These are phyloP conservation scores for Chimonanthus salicifolius DNA, from an alignment of 164 flowering plant species.

Conservation along the genomic window DNA sequence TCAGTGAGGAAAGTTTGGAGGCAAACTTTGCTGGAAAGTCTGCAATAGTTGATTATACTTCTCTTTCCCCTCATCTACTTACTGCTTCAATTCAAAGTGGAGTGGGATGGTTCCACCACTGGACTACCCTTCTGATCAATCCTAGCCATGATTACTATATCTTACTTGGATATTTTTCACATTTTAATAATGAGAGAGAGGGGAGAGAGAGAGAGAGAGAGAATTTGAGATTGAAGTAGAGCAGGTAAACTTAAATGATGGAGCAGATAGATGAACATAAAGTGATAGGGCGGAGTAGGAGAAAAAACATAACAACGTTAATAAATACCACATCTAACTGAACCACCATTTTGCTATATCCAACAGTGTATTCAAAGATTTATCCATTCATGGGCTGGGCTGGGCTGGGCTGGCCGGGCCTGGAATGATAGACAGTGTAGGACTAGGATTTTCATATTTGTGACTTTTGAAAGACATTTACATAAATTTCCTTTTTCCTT, in stretches of 20 bases:
- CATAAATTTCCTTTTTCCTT: too few relatives aligned
- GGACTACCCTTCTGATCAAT: neutral
- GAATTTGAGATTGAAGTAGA: neutral
- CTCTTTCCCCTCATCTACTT: too few relatives aligned
- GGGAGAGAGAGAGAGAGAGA: neutral
- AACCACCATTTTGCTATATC: neutral
- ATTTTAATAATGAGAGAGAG: neutral
- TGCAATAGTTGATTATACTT: too few relatives aligned
- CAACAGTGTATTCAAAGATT: too few relatives aligned
- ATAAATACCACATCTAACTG: neutral
- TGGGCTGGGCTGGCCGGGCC: too few relatives aligned
- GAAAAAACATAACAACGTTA: neutral
- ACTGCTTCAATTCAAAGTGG: too few relatives aligned
- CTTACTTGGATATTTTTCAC: neutral
- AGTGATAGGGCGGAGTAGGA: neutral
- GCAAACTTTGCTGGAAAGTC: too few relatives aligned
- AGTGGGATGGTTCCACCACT: neutral
- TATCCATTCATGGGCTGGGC: too few relatives aligned
- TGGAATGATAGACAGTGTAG: too few relatives aligned
- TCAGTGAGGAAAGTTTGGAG: too few relatives aligned
- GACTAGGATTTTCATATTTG: too few relatives aligned
- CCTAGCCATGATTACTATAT: neutral
- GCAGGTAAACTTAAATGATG: conserved; percentile 6
- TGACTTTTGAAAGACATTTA: too few relatives aligned
- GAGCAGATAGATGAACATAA: conserved; percentile 5